Base-by-base conservation (phyloP, 441 rosid genomes). In the Caryocar brasiliense region DNA sequence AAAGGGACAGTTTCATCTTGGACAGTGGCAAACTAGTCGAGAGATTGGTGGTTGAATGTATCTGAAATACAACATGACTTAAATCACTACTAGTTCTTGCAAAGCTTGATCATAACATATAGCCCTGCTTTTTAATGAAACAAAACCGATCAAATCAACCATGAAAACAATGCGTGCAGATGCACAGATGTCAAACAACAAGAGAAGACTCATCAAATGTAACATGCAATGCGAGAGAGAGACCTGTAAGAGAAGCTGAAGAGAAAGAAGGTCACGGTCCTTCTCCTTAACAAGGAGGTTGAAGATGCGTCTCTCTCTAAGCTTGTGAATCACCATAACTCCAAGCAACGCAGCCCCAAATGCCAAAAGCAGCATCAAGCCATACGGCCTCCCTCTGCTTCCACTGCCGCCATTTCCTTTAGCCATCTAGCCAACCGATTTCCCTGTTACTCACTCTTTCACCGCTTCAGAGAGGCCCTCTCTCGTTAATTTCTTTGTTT, bases 201-300 rank as follows among this genome's bases (percentile, higher is more conserved):
- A n/a, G 49, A 47, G 14, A 35, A 40, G 67, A 57, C 59, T 23
- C 54, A 64, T 45, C 18, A 6, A 47, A 62, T 34, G 48, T 14
- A 13, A 37, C 36, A 51, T 2, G 36, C 44, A 44, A 50, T 3
- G 58, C 33, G 41, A 44, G 43, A 18, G 34, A 30, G 36, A 43
- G 28, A 82, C 86, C 86, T 83, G 82, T 42, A 78, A 64, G 66
- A 80, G 79, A 51, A 71, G 62, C 2, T 83, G 79, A 39, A 83
- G 72, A 1, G 86, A 72, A 1, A 61, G 5, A 52, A 83, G 77
- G 13, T 74, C 64, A 0, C 54, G 54, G 40, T 64, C 79, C 61
- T 75, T 80, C 19, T 83, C 84, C 23, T 70, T 43, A 44, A 78
- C 39, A n/a, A 78, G 59, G 49, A 80, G 76, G 59, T 58, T 61